Evolutionary conservation across 768 basidiomycete genomes (phyloP), one percentile per base, ranked within the genome.

Genomic region (Daedaleopsis nitida): DNA sequence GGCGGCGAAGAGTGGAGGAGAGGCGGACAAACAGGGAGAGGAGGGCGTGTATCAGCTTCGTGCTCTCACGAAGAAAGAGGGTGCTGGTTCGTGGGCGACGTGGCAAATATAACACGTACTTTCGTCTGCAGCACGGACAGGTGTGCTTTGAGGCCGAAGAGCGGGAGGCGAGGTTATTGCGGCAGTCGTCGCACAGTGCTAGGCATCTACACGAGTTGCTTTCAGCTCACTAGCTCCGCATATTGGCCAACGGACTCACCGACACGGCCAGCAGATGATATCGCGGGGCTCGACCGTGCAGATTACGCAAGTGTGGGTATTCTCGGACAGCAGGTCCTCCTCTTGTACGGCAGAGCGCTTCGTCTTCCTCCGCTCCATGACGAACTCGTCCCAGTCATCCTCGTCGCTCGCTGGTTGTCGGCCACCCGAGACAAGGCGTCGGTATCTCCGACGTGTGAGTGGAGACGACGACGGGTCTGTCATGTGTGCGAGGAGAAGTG

Each of bases 191-290:
- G 66, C 87, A 89, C 73, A 89, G 77, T 3, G 85, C 80, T 24
- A 89, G 73, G 66, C 87, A 74, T 45, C 72, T 72, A 50, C 34
- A 24, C 14, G 23, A 32, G 27, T 7, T 32, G 27, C 27, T 3
- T 32, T 32, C 27, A 32, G 27, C 27, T 3, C 27, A 32, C 27
- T 32, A 32, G 3, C 27, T 32, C 27, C 27, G 27, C 27, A 32
- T 32, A 32, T 32, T 3, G 3, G 7, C 27, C 27, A 32, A 32
- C 27, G 7, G 27, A 69, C 81, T 68, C 59, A 89, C 87, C 90
- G 83, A 71, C 90, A 92, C n/a, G 90, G 90, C 90, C 90, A 92
- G 67, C 89, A 92, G 53, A 92, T 89, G 59, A 92, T 81, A 68
- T 88, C 84, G 52, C 90, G 76, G 27, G 80, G 75, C 58, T 87